phyloP scores from a whole-genome alignment of 768 basidiomycete species.

The Gymnopilus dilepis region DNA sequence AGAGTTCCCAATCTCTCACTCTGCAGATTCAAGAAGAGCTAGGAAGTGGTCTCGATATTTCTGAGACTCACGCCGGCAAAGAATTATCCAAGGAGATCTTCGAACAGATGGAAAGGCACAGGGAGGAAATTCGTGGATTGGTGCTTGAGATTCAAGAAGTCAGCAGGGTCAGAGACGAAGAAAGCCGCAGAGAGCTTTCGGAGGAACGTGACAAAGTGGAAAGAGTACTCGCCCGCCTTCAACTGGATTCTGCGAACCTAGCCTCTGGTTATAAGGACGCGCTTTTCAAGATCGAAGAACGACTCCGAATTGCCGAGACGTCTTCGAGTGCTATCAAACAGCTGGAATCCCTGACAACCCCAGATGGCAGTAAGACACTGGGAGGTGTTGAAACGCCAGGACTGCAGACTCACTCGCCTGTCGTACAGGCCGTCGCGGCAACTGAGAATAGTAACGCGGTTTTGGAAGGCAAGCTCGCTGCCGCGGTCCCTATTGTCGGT shows the following conservation, averaged over 20 bases:
- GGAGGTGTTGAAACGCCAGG: constrained; percentile 10
- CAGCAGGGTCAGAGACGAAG: constrained; percentile 24
- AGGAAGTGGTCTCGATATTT: constrained; percentile 50
- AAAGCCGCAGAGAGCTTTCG: constrained; percentile 23
- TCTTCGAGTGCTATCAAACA: constrained; percentile 5
- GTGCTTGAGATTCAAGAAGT: constrained; percentile 49
- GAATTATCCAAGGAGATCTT: constrained; percentile 56
- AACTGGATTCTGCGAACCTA: constrained; percentile 24
- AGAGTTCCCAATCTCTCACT: constrained; percentile 38
- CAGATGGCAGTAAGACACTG: background rate
- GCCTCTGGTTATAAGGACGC: constrained; percentile 22
- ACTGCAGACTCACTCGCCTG: constrained; percentile 23
- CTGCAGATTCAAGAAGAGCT: constrained; percentile 62
- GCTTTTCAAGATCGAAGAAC: constrained; percentile 23
- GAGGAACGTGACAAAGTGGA: constrained; percentile 22
- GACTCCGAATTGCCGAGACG: constrained; percentile 22
- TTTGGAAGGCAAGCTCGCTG: constrained; percentile 39
- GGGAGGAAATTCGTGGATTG: constrained; percentile 52
- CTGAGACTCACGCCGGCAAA: constrained; percentile 57
- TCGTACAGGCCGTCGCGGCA: constrained; percentile 29
- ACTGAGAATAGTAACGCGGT: constrained; percentile 37
- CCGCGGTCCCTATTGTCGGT: constrained; percentile 38
- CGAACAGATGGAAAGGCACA: constrained; percentile 50
- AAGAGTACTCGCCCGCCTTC: constrained; percentile 18
- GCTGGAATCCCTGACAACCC: background rate